Base-by-base conservation (phyloP, 179 eudicot species). In the Silene coronaria region DNA sequence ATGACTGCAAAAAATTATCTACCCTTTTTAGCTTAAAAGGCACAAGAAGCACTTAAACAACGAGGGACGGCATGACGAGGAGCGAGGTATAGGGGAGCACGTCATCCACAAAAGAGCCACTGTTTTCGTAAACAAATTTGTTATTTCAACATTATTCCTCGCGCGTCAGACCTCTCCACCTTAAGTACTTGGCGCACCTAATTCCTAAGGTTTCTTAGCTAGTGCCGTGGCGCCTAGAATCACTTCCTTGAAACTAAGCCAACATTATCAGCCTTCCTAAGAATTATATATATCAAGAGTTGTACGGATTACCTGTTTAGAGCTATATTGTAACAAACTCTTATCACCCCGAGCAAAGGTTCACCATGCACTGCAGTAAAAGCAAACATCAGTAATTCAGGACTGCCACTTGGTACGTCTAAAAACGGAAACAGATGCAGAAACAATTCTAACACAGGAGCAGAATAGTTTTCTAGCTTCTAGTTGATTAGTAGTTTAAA, bases 291-390 rank as follows among this genome's bases (percentile, higher is more conserved):
- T 30, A 58, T 42, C 23, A n/a, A 76, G 67, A 69, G 19, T 55
- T 19, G 62, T 5, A 58, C 81, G 66, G 26, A 80, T 61, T 87
- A 95, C 99, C 99, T 95, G 87, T 89, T 91, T 66, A 92, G 90
- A 82, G 97, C 97, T 77, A 95, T 92, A 79, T 91, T 95, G 77
- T 92, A 95, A 84, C 99, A 92, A 22, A 88, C 96, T 86, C 97
- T 83, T 75, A 95, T 89, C 70, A 92, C 97, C 66, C 89, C 93
- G 68, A 95, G 86, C 90, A 95, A 79, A n/a, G 96, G 80, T 83
- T 95, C 99, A 63, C 97, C 99, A 73, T 95, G 99, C 85, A 95
- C 99, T 95, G 91, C 85, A 90, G 23, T 30, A 36, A 28, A 45
- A 77, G 19, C 45, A 75, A 55, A 28, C 36, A 53, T 78, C 46